A percentile compares a stretch with the other conserved stretches of the same genome.
phyloP scores from a whole-genome alignment of 495 filamentous ascomycete genomes.

The Gamarada debralockiae region DNA sequence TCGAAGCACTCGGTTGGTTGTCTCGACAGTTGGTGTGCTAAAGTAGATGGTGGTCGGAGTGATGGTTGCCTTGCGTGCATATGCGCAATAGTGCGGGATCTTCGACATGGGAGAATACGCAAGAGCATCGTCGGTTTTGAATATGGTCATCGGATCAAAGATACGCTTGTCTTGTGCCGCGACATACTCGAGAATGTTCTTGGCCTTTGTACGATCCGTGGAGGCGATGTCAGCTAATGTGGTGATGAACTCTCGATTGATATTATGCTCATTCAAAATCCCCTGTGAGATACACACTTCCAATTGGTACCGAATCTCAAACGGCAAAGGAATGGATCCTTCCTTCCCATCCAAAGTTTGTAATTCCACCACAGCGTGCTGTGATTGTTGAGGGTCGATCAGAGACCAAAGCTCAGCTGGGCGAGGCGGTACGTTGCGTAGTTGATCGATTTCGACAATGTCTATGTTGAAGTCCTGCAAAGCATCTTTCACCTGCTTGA shows the following conservation, averaged over 20 bases:
- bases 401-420: conserved; percentile 17
- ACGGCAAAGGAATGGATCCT: conserved; percentile 46
- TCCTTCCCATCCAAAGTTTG: conserved; percentile 40
- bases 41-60: conserved; percentile 83
- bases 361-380: conserved; percentile 14
- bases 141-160: conserved; percentile 72
- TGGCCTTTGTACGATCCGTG: conserved; percentile 33
- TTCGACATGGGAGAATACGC: conserved; percentile 44
- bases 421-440: background rate
- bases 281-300: conserved; percentile 77
- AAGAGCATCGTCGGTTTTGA: conserved; percentile 45
- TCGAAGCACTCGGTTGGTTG: conserved; percentile 82
- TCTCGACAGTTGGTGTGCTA: conserved; percentile 73
- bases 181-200: conserved; percentile 58
- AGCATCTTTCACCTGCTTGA: conserved; percentile 28
- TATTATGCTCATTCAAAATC: conserved; percentile 73
- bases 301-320: conserved; percentile 80
- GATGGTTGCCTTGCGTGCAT: conserved; percentile 68
- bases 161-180: conserved; percentile 54
- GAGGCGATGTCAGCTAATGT: conserved; percentile 48
- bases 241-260: conserved; percentile 60
- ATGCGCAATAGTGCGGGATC: conserved; percentile 68
- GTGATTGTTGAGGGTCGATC: conserved; percentile 13
- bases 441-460: conserved; percentile 22
- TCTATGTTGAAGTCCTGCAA: conserved; percentile 73